phyloP scores from a whole-genome alignment of 345 rosid species.

The Eucalyptus tenuipes region DNA sequence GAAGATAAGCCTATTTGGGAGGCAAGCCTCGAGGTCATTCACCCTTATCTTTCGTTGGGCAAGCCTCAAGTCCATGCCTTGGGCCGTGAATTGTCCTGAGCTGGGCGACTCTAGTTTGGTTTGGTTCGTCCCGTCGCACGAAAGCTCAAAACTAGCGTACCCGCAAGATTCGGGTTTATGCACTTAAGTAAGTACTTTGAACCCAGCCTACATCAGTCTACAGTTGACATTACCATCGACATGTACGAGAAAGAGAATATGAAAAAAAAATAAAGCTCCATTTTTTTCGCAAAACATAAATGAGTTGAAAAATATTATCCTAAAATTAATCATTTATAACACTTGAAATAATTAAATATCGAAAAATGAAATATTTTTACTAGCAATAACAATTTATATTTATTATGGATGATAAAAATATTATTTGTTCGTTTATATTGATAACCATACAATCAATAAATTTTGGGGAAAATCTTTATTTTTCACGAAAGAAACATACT shows the following conservation, averaged over 20 bases:
- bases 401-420: not conserved
- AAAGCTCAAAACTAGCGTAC: no score
- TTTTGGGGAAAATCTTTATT: not conserved
- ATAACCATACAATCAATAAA: not conserved
- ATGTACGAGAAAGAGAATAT: not conserved
- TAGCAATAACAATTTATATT: no score
- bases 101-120: not conserved
- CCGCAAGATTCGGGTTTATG: not conserved
- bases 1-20: constrained; percentile 18
- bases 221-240: not conserved
- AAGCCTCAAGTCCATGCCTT: constrained; percentile 19
- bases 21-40: constrained; percentile 24
- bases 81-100: constrained; percentile 36
- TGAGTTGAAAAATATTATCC: no score
- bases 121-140: no score
- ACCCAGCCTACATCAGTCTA: not conserved
- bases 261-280: not conserved
- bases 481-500: no score
- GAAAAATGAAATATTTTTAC: no score
- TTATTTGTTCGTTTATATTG: no score
- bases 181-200: not conserved
- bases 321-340: not conserved
- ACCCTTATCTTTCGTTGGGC: constrained; percentile 40
- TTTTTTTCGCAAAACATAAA: not conserved
- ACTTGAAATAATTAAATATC: no score